Evolutionary conservation across 371 early-diverging fungal species (phyloP).

Genomic region (Apophysomyces variabilis): DNA sequence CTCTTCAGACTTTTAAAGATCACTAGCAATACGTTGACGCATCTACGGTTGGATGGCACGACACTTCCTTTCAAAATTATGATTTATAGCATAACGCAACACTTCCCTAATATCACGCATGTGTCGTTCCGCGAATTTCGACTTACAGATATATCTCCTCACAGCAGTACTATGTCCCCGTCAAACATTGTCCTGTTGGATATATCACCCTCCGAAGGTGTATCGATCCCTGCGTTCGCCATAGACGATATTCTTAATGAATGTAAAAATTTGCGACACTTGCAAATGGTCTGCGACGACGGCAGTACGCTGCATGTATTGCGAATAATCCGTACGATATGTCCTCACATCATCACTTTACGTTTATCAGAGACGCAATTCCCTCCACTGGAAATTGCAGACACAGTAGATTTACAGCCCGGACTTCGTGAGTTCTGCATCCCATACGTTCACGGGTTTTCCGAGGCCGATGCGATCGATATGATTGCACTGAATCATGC

Average conservation of each 20-base stretch:
- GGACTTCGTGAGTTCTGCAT: neutral
- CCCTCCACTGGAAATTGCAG: slow-evolving; percentile 9
- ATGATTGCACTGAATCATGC: neutral
- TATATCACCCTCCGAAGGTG: neutral
- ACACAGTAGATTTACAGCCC: slow-evolving; percentile 2
- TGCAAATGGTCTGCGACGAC: neutral
- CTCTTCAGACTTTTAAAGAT: slow-evolving; percentile 28
- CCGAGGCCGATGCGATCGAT: neutral
- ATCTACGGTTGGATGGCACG: slow-evolving; percentile 23
- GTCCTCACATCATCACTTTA: slow-evolving; percentile 13
- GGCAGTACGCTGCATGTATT: neutral
- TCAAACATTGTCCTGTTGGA: neutral
- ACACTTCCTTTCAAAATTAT: slow-evolving; percentile 7
- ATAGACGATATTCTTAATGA: neutral
- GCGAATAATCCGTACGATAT: neutral
- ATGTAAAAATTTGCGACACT: slow-evolving; percentile 15
- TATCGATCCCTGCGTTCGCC: neutral
- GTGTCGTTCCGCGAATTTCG: slow-evolving; percentile 21
- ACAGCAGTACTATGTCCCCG: neutral
- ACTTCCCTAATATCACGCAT: slow-evolving; percentile 22
- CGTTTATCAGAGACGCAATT: slow-evolving; percentile 16
- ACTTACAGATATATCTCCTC: slow-evolving; percentile 4
- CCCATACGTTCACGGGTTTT: slow-evolving; percentile 4
- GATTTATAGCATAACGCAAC: slow-evolving; percentile 15
- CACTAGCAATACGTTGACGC: slow-evolving; percentile 27